Evolutionary conservation across 306 rosid species (phyloP), one percentile per base, ranked within the genome.

Genomic region (Begonia peltatifolia): DNA sequence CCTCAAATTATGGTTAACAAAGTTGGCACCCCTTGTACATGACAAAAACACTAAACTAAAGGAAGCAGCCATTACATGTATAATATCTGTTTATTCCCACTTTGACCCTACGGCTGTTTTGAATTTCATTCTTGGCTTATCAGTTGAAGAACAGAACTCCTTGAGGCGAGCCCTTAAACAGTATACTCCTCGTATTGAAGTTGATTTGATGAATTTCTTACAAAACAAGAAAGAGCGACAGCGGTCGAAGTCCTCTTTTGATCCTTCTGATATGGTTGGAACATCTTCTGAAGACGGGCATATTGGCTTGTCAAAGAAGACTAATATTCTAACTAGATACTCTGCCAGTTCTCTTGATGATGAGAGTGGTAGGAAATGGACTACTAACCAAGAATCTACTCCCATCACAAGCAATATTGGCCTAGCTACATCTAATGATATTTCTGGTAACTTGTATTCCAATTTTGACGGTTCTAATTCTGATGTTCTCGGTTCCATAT

Each of bases 141-240:
- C 99, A 18, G 89, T 92, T 69, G 99, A 92, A 64, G 94, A 83
- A 50, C 99, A 92, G 63, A 92, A 92, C 76, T 79, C 89, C 54
- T 64, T 92, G 77, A 81, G 99, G 75, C 90, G 99, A 52, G 94
- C 99, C 68, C 84, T 92, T 60, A 92, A 92, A 64, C 99, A 92
- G 61, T 59, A 61, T 14, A 92, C 99, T 57, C 99, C 99, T 74
- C 99, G 99, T 58, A 92, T 92, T 63, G 99, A 92, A 74, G 99
- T 92, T 47, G 99, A 92, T 70, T 72, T 92, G 17, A 79, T 92
- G 78, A 92, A 74, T 84, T 84, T 75, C 69, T 67, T 92, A 77
- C 99, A 92, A 80, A 92, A 54, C 71, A 92, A 84, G 94, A 92
- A 83, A 70, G 99, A 87, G 70, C 69, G 94, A 14, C 95, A 83